Conservation (phyloP, 2,329 filamentous ascomycete species). For the Geoglossum cookeanum region DNA sequence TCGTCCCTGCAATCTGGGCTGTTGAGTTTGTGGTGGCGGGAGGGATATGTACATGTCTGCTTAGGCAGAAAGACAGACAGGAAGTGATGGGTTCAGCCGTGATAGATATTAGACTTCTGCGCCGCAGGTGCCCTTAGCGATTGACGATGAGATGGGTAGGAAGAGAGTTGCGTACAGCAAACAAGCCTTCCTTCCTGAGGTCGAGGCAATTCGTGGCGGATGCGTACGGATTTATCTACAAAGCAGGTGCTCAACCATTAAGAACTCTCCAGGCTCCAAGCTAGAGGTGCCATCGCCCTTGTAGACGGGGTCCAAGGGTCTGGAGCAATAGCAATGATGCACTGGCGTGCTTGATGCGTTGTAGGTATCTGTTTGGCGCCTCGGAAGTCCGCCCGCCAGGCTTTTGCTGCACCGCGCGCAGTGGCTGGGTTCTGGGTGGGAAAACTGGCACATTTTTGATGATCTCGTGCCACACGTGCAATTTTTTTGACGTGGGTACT, state of each 20-base stretch:
- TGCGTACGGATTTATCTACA: conserved; percentile 1
- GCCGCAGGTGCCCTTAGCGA: background rate
- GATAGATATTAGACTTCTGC: background rate
- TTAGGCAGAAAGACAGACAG: no score
- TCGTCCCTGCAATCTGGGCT: background rate
- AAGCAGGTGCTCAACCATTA: background rate
- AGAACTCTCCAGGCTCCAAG: background rate
- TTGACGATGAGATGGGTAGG: background rate
- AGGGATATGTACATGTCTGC: conserved; percentile 3
- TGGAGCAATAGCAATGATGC: background rate
- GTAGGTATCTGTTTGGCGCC: background rate
- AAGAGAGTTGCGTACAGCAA: background rate
- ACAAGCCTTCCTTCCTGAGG: background rate
- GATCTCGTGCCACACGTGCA: background rate
- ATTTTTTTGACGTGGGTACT: background rate
- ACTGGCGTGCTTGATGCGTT: conserved; percentile 1
- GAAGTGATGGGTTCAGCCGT: background rate
- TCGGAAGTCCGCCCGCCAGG: background rate
- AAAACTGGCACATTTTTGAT: background rate
- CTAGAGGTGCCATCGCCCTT: background rate
- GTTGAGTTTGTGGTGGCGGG: background rate
- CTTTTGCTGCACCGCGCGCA: background rate
- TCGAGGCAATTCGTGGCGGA: background rate
- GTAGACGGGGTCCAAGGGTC: background rate
- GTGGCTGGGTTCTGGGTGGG: background rate